Conservation (phyloP, 177 flowering plant species). For the Telopea speciosissima region DNA sequence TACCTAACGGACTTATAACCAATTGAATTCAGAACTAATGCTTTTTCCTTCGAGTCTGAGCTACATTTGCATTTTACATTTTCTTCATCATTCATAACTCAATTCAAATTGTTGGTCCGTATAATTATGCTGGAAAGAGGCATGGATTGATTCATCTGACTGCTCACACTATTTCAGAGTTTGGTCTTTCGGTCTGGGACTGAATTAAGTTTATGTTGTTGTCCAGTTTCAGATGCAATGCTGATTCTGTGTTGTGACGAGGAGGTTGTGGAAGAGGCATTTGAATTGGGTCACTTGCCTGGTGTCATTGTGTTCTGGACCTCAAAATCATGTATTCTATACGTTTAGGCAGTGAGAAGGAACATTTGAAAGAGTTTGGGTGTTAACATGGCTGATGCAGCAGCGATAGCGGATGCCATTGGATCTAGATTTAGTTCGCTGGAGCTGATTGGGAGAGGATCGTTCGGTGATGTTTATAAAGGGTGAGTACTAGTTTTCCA, state of each 20-base stretch:
- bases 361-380: neutral
- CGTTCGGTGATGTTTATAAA: conserved; percentile 95
- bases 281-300: conserved; percentile 4
- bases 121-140: neutral
- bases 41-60: conserved; percentile 14
- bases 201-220: neutral
- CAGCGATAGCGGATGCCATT: conserved; percentile 53
- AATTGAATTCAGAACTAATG: neutral
- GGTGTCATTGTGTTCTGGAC: conserved; percentile 2
- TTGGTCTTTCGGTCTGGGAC: neutral
- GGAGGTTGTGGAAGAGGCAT: conserved; percentile 8
- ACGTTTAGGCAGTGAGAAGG: conserved; percentile 6
- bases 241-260: conserved; percentile 12
- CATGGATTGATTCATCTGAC: neutral
- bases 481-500: conserved; percentile 45
- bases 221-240: conserved; percentile 1
- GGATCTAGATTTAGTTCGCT: conserved; percentile 68
- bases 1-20: neutral
- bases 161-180: conserved; percentile 2
- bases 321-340: neutral
- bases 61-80: conserved; percentile 13
- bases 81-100: neutral
- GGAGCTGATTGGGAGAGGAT: conserved; percentile 94
- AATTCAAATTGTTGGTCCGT: neutral
- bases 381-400: conserved; percentile 58